Base-by-base conservation (phyloP, 2,329 filamentous ascomycete species). In the Knoxdaviesia capensis region DNA sequence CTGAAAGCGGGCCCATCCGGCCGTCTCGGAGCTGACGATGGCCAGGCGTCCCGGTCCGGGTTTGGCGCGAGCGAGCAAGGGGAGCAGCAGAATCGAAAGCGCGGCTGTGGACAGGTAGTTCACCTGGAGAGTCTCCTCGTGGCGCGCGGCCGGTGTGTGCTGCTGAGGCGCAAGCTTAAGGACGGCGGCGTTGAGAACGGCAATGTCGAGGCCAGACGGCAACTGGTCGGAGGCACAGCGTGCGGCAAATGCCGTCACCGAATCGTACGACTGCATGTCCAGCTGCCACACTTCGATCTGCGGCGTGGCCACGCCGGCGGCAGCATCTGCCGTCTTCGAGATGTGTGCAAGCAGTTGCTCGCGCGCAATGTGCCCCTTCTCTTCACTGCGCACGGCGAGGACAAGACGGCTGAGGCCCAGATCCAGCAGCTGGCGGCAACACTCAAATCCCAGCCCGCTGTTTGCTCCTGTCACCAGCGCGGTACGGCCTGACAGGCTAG, bases 391-490 rank as follows among this genome's bases (percentile, higher is more conserved):
- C 1, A 68, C 65, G 5, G 59, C 64, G 4, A 71, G 51, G 43
- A 72, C 59, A 7, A 72, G 51, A 28, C 55, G 59, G 2, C 57
- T 58, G 8, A 68, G 52, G 1, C 53, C 51, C 6, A 61, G 47
- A 0, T 50, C 47, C 2, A 64, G 53, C 30, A 70, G 54, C 36
- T 63, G 60, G 1, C 52, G 50, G 9, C 59, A 54, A 1, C 59
- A 52, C 44, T 65, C 62, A n/a, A 65, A 55, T 1, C 69, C 68
- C 0, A 73, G 53, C 0, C 69, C 69, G 0, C 50, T 52, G 45
- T 68, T 71, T 20, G 58, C 53, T 1, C 69, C 69, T 0, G 67
- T 69, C 9, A 72, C 41, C n/a, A 43, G 66, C 34, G 72, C 65
- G 53, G 77, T 74, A 37, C 36, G 41, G 33, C 4, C n/a, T 20